Evolutionary conservation across 2,329 filamentous ascomycete genomes (phyloP), one percentile per base, ranked within the genome.

Genomic region (Colletotrichum navitas): DNA sequence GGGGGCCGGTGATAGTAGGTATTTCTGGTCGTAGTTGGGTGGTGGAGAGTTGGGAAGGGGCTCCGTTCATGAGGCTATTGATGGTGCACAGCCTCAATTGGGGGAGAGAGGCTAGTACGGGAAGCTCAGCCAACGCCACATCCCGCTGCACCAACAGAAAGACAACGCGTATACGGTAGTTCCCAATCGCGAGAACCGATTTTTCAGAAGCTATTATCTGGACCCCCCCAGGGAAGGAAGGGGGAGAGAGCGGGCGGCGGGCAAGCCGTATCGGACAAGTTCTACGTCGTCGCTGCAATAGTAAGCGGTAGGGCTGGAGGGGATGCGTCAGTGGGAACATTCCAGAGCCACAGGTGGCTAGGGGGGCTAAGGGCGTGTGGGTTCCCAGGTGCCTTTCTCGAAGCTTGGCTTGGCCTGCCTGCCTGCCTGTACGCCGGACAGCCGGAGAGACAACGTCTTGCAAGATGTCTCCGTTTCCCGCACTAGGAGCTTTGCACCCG

Each of bases 51-150:
- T 51, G 60, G n/a, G n/a, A 34, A 58, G 58, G 8, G 45, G 45
- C 51, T 59, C 65, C 65, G 52, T 52, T 59, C 67, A 54, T 54
- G 64, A 71, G 58, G 58, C 45, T 68, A 63, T 71, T 63, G 68
- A 71, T 47, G 39, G 41, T 59, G 63, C 64, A 68, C 58, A 71
- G 68, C 68, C 68, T 63, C 63, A 56, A 55, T 43, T 58, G 29
- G 16, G 68, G 64, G 64, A 55, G 21, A 21, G 39, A 2, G 29
- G 43, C 24, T 49, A 39, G 47, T 58, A 62, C 36, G 41, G 43
- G 43, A 60, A 63, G 47, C 32, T 64, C 52, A 36, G 39, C 65
- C 47, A 47, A 54, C 55, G 66, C 69, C 65, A 69, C 65, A 54
- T 72, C 59, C 65, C 32, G 47, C 34, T 45, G 26, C 29, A 24